These are phyloP conservation scores for Talaromyces sp. DNA, from an alignment of 2,329 filamentous ascomycete species.

Conservation along the genomic window DNA sequence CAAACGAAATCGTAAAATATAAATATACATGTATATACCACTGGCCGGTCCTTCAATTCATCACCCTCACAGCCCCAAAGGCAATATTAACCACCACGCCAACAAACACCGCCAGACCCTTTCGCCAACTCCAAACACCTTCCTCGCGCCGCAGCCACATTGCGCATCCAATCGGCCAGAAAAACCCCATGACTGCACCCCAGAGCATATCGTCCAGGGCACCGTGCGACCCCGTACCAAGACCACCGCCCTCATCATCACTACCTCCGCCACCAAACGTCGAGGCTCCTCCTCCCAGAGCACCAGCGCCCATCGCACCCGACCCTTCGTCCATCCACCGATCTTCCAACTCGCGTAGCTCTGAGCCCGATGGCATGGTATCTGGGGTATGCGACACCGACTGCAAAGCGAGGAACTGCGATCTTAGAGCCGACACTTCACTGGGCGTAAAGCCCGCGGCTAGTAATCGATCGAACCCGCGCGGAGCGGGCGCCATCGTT, in stretches of 20 bases:
- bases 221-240: conserved; percentile 37
- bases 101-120: conserved; percentile 79
- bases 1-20: background rate
- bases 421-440: conserved; percentile 77
- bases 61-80: conserved; percentile 64
- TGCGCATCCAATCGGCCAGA: conserved; percentile 84
- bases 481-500: conserved; percentile 50
- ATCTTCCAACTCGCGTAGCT: conserved; percentile 75
- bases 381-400: conserved; percentile 78
- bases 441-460: conserved; percentile 72
- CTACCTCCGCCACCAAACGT: conserved; percentile 33
- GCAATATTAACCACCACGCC: conserved; percentile 74
- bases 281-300: conserved; percentile 29
- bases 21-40: conserved; percentile 1
- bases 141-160: conserved; percentile 83
- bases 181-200: conserved; percentile 86
- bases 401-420: conserved; percentile 84
- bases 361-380: conserved; percentile 74
- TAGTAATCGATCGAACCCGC: conserved; percentile 84
- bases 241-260: conserved; percentile 37
- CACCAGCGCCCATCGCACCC: conserved; percentile 38
- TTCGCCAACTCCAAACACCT: conserved; percentile 76
- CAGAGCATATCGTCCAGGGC: conserved; percentile 79
- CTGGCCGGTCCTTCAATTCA: conserved; percentile 26
- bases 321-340: conserved; percentile 72